These are phyloP conservation scores for Capronia americana DNA, from an alignment of 2,329 filamentous ascomycete species.

Conservation along the genomic window DNA sequence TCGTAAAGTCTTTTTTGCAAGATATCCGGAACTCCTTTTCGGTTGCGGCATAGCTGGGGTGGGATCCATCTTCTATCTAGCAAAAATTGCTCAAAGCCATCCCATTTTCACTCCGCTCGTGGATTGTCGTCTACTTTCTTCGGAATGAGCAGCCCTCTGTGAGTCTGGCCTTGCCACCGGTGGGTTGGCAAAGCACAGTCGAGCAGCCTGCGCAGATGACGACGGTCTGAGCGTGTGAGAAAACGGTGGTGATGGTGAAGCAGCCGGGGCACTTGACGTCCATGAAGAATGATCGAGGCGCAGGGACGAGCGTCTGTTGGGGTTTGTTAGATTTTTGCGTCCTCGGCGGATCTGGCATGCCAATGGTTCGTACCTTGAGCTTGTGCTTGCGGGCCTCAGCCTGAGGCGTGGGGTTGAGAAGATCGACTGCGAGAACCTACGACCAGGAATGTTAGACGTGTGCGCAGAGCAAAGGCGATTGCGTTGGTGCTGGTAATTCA, in stretches of 20 bases:
- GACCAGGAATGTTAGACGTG: constrained; percentile 38
- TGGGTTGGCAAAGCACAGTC: constrained; percentile 99
- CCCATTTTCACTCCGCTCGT: constrained; percentile 38
- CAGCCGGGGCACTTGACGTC: constrained; percentile 99
- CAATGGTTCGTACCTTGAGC: constrained; percentile 81
- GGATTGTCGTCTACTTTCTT: constrained; percentile 82
- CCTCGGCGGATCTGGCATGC: neutral
- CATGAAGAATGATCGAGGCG: constrained; percentile 99
- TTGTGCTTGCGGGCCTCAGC: constrained; percentile 99
- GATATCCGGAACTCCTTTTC: constrained; percentile 84
- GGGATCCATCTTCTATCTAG: constrained; percentile 59
- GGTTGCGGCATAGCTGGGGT: constrained; percentile 54
- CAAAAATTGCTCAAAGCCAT: constrained; percentile 43
- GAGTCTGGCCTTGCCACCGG: constrained; percentile 97
- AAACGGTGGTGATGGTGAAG: constrained; percentile 99
- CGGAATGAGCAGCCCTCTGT: constrained; percentile 99
- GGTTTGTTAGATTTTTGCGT: constrained; percentile 27
- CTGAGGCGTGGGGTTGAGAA: constrained; percentile 97
- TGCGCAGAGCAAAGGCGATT: constrained; percentile 23
- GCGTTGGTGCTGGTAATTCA: constrained; percentile 34
- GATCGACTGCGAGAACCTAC: constrained; percentile 99
- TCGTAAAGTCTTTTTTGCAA: constrained; percentile 60
- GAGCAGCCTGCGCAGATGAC: constrained; percentile 99
- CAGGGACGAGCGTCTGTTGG: constrained; percentile 84
- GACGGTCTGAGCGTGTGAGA: constrained; percentile 99